Conservation (phyloP, 129 eudicot species). For the Artemisia tridentata region DNA sequence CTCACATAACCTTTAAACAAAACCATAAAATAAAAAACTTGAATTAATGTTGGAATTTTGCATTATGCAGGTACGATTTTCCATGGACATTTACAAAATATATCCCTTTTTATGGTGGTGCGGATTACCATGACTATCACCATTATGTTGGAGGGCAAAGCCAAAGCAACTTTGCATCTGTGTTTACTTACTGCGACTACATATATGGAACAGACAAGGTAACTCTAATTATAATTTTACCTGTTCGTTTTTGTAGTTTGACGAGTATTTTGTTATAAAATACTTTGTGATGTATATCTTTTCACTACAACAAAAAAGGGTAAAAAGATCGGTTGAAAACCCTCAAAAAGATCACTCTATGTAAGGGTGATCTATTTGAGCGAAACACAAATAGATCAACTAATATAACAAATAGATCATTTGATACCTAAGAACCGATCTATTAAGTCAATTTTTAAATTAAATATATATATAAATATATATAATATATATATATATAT, state of each 20-base stretch:
- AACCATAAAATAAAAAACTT: neutral
- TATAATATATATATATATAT: too few species aligned
- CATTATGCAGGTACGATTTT: slow-evolving; percentile 60
- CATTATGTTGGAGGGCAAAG: slow-evolving; percentile 95
- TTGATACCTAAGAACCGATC: too few species aligned
- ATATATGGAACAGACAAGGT: slow-evolving; percentile 98
- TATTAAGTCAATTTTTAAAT: too few species aligned
- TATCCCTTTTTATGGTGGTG: slow-evolving; percentile 95
- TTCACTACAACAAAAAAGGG: too few species aligned
- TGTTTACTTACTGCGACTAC: slow-evolving; percentile 87
- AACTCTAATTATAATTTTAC: neutral
- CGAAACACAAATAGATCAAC: too few species aligned
- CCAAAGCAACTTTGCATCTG: slow-evolving; percentile 94
- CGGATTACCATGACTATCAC: slow-evolving; percentile 96
- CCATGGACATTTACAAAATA: slow-evolving; percentile 84
- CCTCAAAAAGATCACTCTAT: too few species aligned
- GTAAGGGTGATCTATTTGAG: too few species aligned
- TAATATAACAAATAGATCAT: too few species aligned
- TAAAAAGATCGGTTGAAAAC: too few species aligned
- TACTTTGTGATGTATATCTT: neutral
- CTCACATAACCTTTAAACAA: neutral
- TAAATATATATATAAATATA: too few species aligned
- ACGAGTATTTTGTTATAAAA: too few species aligned
- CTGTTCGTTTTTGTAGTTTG: too few species aligned
- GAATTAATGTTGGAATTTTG: slow-evolving; percentile 13